Base-by-base conservation (phyloP, 169 alveolate genomes). In the Plasmodium vivax region DNA sequence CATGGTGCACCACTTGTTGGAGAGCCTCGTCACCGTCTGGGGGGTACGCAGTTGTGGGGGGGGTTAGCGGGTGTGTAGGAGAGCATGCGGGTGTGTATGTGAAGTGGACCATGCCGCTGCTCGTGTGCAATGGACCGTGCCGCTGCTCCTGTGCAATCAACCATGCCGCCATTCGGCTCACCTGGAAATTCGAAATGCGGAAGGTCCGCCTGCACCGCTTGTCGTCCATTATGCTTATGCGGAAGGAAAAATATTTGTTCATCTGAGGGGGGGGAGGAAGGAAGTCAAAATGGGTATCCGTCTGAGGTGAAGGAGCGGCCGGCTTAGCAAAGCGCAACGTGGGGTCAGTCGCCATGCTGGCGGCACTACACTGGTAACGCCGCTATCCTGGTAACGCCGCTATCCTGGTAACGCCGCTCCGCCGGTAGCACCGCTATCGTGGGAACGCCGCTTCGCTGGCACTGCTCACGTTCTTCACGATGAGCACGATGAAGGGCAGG, bases 151-250 rank as follows among this genome's bases (percentile, higher is more conserved):
- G 27, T 23, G 27, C 27, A 23, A 23, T 23, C 27, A 23, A 23
- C 27, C 27, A 23, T 23, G 27, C 27, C 27, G 27, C 27, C 0
- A 0, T 0, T 23, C 27, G 27, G 27, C 82, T 34, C 74, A 97
- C 97, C 97, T 99, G 99, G 82, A 98, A 99, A 96, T 99, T 99
- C 23, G 99, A 98, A 16, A 99, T 99, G 93, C 99, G 96, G 96
- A 99, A 99, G 72, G 99, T 97, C 85, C 99, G 96, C 54, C 99
- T 98, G 32, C 98, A 98, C 84, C 98, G 98, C 97, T 98, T 98
- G 95, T 99, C 99, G 95, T 99, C 99, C 92, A 99, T 95, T 41
- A 99, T 98, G 96, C 98, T 98, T 51, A 99, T 99, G 96, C 98
- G 99, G 83, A 99, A 99, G 27, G 99, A 98, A 97, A 98, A 99